Percentiles rank a stretch among this genome's conserved stretches.
These are phyloP conservation scores for Gleditsia sinensis DNA, from an alignment of 306 rosid genomes.

Conservation along the genomic window DNA sequence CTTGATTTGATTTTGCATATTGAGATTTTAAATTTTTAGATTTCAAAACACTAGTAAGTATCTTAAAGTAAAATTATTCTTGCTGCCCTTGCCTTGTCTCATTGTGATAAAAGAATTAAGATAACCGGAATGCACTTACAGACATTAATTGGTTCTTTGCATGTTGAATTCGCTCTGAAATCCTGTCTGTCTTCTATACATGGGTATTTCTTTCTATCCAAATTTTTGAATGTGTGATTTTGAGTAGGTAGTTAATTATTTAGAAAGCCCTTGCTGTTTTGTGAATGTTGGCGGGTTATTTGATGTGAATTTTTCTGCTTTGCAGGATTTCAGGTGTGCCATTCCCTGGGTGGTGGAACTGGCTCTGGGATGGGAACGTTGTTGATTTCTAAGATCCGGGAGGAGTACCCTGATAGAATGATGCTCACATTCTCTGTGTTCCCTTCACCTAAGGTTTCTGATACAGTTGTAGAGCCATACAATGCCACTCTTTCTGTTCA, in stretches of 20 bases:
- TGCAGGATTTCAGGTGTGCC: slow-evolving; percentile 58
- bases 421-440: slow-evolving; percentile 1
- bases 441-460: neutral
- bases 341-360: slow-evolving; percentile 59
- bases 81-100: no score
- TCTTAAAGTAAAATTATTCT: no score
- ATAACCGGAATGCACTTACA: no score
- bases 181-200: neutral
- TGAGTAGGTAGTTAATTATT: neutral
- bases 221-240: neutral
- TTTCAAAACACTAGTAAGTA: no score
- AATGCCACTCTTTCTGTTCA: slow-evolving; percentile 50
- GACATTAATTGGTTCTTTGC: no score
- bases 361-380: slow-evolving; percentile 53
- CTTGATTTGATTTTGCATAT: neutral
- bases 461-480: slow-evolving; percentile 1
- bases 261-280: neutral
- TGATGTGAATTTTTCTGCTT: neutral
- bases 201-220: neutral
- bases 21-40: no score
- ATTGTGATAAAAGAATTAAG: no score
- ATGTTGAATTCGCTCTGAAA: neutral
- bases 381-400: neutral
- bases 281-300: neutral
- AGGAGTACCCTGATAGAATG: slow-evolving; percentile 8